A percentile compares a stretch with the other conserved stretches of the same genome.
Evolutionary conservation across 805 yeast genomes (phyloP).

Genomic region (Zygosaccharomyces bailii): DNA sequence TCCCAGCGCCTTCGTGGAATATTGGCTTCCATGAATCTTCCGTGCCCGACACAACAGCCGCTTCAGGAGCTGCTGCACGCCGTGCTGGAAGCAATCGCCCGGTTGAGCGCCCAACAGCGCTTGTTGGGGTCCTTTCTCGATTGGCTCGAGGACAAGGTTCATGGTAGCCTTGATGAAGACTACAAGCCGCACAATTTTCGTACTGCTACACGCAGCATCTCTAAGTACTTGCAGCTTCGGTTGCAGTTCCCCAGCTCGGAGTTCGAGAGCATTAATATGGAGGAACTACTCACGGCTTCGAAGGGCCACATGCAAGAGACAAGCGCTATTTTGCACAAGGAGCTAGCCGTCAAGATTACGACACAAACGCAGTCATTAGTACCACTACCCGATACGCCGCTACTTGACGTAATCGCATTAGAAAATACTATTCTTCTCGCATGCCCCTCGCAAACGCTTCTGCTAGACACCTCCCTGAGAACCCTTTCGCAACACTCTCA

Average conservation of each 20-base stretch:
- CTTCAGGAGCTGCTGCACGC: conserved; percentile 14
- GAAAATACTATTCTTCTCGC: background rate
- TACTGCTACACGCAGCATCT: background rate
- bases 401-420: background rate
- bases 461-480: conserved; percentile 1
- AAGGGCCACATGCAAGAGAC: background rate
- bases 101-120: conserved; percentile 16
- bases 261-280: background rate
- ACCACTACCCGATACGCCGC: background rate
- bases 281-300: background rate
- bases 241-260: conserved; percentile 1
- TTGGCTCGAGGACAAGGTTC: conserved; percentile 25
- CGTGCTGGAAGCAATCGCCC: conserved; percentile 13
- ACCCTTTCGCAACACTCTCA: background rate
- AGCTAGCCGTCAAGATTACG: background rate
- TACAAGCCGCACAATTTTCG: conserved; percentile 13
- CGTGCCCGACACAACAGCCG: background rate
- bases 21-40: conserved; percentile 10
- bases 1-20: conserved; percentile 17
- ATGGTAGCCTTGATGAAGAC: conserved; percentile 22
- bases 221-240: conserved; percentile 9
- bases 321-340: background rate
- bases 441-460: background rate
- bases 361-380: conserved; percentile 1
- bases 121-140: conserved; percentile 17